Base-by-base conservation (phyloP, 345 rosid species). In the Sonneratia caseolaris region DNA sequence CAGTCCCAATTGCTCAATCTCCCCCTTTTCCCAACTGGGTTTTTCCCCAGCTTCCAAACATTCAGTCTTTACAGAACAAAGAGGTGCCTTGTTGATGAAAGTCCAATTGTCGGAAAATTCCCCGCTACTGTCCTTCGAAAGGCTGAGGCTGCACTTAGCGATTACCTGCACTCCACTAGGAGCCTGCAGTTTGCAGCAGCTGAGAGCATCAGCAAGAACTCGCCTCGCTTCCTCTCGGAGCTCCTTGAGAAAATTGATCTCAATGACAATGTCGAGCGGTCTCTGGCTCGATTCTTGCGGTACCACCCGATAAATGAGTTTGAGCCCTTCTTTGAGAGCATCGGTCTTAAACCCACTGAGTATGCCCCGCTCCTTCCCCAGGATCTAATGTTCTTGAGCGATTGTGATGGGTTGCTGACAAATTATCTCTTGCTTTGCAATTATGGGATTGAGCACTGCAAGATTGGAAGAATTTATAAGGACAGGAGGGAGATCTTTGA, bases 231-330 rank as follows among this genome's bases (percentile, higher is more conserved):
- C 72, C 64, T 89, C n/a, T 68, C 55, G 37, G 56, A 77, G 71
- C 74, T 91, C 5, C 53, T 93, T 55, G 65, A 85, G 45, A 85
- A 81, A 71, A 75, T 84, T 27, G 78, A 75, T 35, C 40, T 37
- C 35, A 84, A 71, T 43, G 79, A 48, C 7, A 82, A 85, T 79
- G 57, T 86, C 40, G 74, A 78, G n/a, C 40, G 37, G 21, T 76
- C 86, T 0, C 59, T 91, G 49, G 37, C 81, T 3, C 88, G 88
- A 74, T 84, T 75, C 76, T 68, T 93, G 68, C 81, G 86, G 64
- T 91, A 85, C 72, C 86, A 87, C 62, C 98, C 97, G 49, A 86
- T 91, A 71, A 93, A 91, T 70, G 98, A 93, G 81, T 89, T 93
- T 56, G 97, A 93, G 71, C 96, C 92, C 5, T 93, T 91, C 84